A percentile compares a stretch with the other conserved stretches of the same genome.
These are phyloP conservation scores for Aspergillus versicolor DNA, from an alignment of 2,329 filamentous ascomycete species.

Conservation along the genomic window DNA sequence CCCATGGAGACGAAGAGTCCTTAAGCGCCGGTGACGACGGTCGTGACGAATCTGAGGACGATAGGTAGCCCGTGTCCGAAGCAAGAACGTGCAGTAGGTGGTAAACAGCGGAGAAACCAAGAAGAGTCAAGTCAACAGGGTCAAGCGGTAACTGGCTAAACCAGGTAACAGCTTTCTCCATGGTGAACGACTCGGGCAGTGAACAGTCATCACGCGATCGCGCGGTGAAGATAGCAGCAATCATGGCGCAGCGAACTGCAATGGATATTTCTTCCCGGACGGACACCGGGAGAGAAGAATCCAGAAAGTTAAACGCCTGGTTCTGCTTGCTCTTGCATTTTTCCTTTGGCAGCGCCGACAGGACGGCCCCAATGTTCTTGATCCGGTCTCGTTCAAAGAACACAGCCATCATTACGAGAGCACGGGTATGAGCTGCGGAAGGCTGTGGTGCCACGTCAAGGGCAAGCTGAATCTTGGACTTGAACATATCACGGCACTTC, in stretches of 20 bases:
- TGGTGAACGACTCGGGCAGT: constrained; percentile 37
- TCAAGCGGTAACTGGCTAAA: constrained; percentile 45
- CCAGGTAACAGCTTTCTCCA: constrained; percentile 42
- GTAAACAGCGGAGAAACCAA: constrained; percentile 44
- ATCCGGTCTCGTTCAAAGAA: constrained; percentile 55
- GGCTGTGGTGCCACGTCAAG: constrained; percentile 73
- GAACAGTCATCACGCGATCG: constrained; percentile 32
- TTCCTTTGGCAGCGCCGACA: constrained; percentile 52
- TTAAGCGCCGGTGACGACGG: constrained; percentile 27
- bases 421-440: constrained; percentile 65
- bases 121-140: constrained; percentile 41
- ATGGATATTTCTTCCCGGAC: constrained; percentile 55
- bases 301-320: constrained; percentile 47
- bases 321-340: constrained; percentile 29
- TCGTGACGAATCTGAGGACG: constrained; percentile 33
- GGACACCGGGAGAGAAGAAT: constrained; percentile 53
- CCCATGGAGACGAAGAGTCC: constrained; percentile 17
- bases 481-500: constrained; percentile 43
- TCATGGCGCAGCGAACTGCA: constrained; percentile 60
- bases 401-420: constrained; percentile 59
- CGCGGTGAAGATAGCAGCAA: constrained; percentile 51
- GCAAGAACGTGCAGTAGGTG: constrained; percentile 43
- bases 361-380: constrained; percentile 52
- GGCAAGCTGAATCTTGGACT: constrained; percentile 64
- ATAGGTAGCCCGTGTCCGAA: constrained; percentile 40